These are phyloP conservation scores for Phascolomyces articulosus DNA, from an alignment of 371 early-diverging fungal species.

Conservation along the genomic window DNA sequence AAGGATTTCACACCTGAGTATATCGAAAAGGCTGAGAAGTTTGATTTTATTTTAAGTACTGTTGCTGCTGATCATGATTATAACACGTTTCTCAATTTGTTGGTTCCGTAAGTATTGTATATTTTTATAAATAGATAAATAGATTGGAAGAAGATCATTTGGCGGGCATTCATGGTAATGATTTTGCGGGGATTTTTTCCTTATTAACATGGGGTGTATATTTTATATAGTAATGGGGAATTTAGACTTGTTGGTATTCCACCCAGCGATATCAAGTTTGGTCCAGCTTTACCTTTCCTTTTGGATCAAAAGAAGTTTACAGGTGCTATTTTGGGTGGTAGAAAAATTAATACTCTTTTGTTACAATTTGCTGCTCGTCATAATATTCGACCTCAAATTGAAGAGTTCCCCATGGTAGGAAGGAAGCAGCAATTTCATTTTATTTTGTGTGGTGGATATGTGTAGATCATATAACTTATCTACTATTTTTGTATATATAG, in stretches of 20 bases:
- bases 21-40: conserved; percentile 30
- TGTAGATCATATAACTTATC: background rate
- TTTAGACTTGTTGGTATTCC: conserved; percentile 59
- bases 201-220: no score
- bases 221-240: conserved; percentile 40
- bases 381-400: conserved; percentile 50
- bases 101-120: conserved; percentile 22
- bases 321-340: conserved; percentile 50
- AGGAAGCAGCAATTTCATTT: background rate
- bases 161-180: no score
- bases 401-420: conserved; percentile 42
- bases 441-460: background rate
- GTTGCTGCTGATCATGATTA: conserved; percentile 44
- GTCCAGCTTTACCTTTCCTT: conserved; percentile 29
- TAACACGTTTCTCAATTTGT: conserved; percentile 40
- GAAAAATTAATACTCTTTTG: conserved; percentile 45
- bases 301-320: conserved; percentile 33
- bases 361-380: conserved; percentile 55
- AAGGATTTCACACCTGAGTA: conserved; percentile 37
- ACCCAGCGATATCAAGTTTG: conserved; percentile 27
- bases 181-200: no score
- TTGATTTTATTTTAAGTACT: conserved; percentile 56
- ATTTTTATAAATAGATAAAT: background rate
- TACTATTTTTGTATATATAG: conserved; percentile 6
- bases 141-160: background rate